A percentile compares a stretch with the other conserved stretches of the same genome.
Conservation (phyloP, 75 land plant genomes). For the Picea sitchensis region DNA sequence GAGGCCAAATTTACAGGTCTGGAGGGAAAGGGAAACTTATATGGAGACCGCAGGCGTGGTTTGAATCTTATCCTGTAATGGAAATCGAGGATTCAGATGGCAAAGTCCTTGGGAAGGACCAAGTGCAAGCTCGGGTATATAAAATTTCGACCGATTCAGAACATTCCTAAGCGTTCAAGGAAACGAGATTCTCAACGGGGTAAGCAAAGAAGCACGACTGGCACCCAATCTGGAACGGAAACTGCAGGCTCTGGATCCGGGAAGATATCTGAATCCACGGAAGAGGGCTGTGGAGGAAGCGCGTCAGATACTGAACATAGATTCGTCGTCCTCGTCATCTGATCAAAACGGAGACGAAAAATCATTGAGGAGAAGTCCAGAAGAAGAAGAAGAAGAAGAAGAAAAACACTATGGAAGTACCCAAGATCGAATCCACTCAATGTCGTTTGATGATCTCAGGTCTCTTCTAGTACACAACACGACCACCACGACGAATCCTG, state of each 20-base stretch:
- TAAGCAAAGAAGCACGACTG: slow-evolving; percentile 17
- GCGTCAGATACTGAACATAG: slow-evolving; percentile 25
- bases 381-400: slow-evolving; percentile 13
- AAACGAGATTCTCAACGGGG: slow-evolving; percentile 8
- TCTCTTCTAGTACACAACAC: background rate
- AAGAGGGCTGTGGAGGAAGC: slow-evolving; percentile 12
- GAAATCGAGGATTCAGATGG: slow-evolving; percentile 31
- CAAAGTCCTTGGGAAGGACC: slow-evolving; percentile 24
- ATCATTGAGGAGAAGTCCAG: slow-evolving; percentile 11
- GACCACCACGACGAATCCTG: background rate
- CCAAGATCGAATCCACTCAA: background rate
- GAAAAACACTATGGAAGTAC: background rate
- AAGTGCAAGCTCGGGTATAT: background rate
- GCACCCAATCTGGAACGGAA: slow-evolving; percentile 18
- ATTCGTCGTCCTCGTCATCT: slow-evolving; percentile 20
- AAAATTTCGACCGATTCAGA: slow-evolving; percentile 1
- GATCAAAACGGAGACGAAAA: slow-evolving; percentile 13
- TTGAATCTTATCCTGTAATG: slow-evolving; percentile 18
- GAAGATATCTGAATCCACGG: slow-evolving; percentile 13
- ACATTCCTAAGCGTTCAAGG: background rate
- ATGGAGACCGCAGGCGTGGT: background rate
- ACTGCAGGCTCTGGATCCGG: slow-evolving; percentile 47
- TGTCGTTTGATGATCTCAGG: slow-evolving; percentile 3
- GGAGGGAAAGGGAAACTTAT: too few species aligned
- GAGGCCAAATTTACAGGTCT: too few species aligned